These are phyloP conservation scores for Fusarium papillatum DNA, from an alignment of 2,329 filamentous ascomycete genomes.

Conservation along the genomic window DNA sequence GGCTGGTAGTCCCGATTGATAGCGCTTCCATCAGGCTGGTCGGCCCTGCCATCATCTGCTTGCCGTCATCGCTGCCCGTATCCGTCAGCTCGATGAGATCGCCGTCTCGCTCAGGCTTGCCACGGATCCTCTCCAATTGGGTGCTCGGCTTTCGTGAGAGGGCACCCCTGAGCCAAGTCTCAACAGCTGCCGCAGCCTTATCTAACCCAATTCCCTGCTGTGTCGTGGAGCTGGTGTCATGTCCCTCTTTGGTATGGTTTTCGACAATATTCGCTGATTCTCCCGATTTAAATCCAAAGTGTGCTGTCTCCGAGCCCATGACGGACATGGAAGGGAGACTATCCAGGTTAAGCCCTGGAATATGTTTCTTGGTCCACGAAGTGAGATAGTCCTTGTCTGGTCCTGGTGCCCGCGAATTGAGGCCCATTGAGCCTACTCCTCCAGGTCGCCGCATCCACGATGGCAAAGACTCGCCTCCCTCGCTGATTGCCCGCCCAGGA, in stretches of 20 bases:
- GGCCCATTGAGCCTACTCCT: slow-evolving; percentile 86
- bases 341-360: slow-evolving; percentile 84
- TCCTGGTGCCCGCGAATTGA: slow-evolving; percentile 79
- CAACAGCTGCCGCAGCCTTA: slow-evolving; percentile 87
- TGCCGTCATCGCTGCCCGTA: slow-evolving; percentile 68
- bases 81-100: slow-evolving; percentile 83
- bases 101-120: slow-evolving; percentile 56
- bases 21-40: slow-evolving; percentile 49
- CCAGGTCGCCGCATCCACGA: slow-evolving; percentile 86
- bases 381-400: slow-evolving; percentile 89
- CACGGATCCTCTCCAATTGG: slow-evolving; percentile 58
- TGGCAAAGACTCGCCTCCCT: slow-evolving; percentile 56
- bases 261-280: slow-evolving; percentile 62
- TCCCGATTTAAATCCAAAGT: slow-evolving; percentile 64
- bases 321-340: slow-evolving; percentile 75
- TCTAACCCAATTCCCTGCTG: slow-evolving; percentile 74
- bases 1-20: slow-evolving; percentile 49
- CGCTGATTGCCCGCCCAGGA: slow-evolving; percentile 54
- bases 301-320: slow-evolving; percentile 71
- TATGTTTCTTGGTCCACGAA: slow-evolving; percentile 84
- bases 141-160: slow-evolving; percentile 73
- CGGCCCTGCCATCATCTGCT: slow-evolving; percentile 38
- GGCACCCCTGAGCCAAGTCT: slow-evolving; percentile 91
- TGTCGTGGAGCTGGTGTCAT: slow-evolving; percentile 56
- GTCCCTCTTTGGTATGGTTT: slow-evolving; percentile 63